phyloP scores from a whole-genome alignment of 2,329 filamentous ascomycete species.

The Trichoderma oligosporum region DNA sequence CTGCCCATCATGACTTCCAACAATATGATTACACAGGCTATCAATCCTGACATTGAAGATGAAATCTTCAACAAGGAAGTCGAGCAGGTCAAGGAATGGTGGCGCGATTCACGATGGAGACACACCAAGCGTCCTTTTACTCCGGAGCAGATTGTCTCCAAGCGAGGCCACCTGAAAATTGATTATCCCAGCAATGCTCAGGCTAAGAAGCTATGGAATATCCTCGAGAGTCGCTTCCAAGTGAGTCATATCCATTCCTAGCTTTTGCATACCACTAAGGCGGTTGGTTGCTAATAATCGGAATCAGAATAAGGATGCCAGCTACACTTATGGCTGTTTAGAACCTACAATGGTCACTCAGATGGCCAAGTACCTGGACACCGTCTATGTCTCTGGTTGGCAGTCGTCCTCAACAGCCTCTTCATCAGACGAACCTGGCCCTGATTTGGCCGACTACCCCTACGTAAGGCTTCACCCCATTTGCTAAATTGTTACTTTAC shows the following conservation, averaged over 20 bases:
- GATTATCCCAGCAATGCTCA: conserved; percentile 86
- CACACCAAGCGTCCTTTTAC: conserved; percentile 91
- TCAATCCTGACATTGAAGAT: conserved; percentile 56
- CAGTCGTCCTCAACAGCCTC: conserved; percentile 97
- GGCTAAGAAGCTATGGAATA: conserved; percentile 92
- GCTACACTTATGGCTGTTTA: conserved; percentile 94
- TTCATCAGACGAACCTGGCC: conserved; percentile 89
- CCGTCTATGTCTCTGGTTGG: conserved; percentile 98
- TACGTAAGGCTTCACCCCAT: conserved; percentile 54
- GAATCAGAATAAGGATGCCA: conserved; percentile 70
- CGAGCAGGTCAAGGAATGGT: conserved; percentile 87
- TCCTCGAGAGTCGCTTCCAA: conserved; percentile 81
- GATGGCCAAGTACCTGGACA: conserved; percentile 98
- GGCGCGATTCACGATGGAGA: conserved; percentile 86
- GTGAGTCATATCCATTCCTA: conserved; percentile 44
- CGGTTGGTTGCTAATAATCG: conserved; percentile 1
- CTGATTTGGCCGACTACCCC: conserved; percentile 96
- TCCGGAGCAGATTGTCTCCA: conserved; percentile 93
- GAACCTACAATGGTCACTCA: conserved; percentile 98
- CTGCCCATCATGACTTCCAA: conserved; percentile 52
- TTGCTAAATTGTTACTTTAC: neutral
- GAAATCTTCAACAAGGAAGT: conserved; percentile 78
- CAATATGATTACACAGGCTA: conserved; percentile 58
- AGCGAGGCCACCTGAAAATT: conserved; percentile 86
- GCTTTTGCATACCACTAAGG: neutral